These are phyloP conservation scores for Isabelozyma heimii DNA, from an alignment of 805 yeast genomes.

Conservation along the genomic window DNA sequence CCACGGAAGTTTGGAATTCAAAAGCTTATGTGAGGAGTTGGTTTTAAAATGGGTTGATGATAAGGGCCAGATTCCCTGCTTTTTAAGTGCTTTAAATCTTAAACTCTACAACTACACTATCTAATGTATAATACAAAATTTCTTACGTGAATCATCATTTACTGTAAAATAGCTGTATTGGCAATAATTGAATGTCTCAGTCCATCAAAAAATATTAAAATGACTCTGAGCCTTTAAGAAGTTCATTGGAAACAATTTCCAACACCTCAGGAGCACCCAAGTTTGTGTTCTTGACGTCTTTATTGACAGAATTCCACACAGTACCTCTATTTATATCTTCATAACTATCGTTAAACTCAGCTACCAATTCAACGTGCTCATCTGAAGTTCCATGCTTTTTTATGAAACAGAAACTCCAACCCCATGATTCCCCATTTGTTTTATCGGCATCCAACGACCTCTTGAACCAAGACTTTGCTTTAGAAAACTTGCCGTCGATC, in stretches of 20 bases:
- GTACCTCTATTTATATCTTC: conserved; percentile 63
- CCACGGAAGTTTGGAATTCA: conserved; percentile 39
- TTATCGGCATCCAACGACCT: conserved; percentile 56
- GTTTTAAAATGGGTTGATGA: conserved; percentile 67
- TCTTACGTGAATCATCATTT: not conserved
- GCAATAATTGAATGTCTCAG: not conserved
- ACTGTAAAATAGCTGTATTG: not conserved
- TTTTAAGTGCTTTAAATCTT: conserved; percentile 70
- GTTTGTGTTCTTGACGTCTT: conserved; percentile 47
- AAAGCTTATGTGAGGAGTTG: conserved; percentile 44
- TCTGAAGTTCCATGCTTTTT: conserved; percentile 34
- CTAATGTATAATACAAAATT: not conserved
- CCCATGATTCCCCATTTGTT: conserved; percentile 76
- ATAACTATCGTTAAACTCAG: conserved; percentile 24
- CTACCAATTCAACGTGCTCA: conserved; percentile 35
- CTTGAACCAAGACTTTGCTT: conserved; percentile 73
- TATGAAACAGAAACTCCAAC: conserved; percentile 54
- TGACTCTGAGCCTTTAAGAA: conserved; percentile 9
- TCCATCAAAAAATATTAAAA: not conserved
- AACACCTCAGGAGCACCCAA: conserved; percentile 41
- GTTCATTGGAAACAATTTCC: conserved; percentile 19
- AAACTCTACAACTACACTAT: conserved; percentile 50
- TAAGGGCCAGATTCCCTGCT: conserved; percentile 70
- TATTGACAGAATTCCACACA: conserved; percentile 53
- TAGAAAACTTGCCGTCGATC: conserved; percentile 58